Base-by-base conservation (phyloP, 1,284 basidiomycete genomes). In the Mycena citricolor region DNA sequence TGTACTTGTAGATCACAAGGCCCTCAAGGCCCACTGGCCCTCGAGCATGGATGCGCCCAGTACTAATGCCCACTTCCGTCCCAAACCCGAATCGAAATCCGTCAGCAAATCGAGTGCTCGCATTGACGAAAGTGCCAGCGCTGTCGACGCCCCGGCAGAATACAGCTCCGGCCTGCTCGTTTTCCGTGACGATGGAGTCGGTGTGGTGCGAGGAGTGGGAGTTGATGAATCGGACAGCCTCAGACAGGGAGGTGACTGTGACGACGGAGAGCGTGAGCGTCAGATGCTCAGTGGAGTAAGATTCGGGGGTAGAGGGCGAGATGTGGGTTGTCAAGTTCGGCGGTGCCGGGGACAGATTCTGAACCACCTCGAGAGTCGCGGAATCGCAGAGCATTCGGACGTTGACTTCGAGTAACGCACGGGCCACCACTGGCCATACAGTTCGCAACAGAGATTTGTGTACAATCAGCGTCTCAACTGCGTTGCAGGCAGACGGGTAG, bases 51-150 rank as follows among this genome's bases (percentile, higher is more conserved):
- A 97, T 97, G 58, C 91, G 86, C 2, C 94, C 94, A 0, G 97
- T 99, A 61, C 86, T 90, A 61, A 99, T 97, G 8, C 97, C 97
- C 1, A 99, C 95, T 67, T 99, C 97, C 2, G 97, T 95, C 1
- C 97, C 97, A 54, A 97, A 91, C 0, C 97, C 97, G 65, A 94
- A 99, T 44, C 97, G 71, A 67, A 95, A 98, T 1, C 97, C 97
- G 65, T 99, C 97, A 0, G 94, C 89, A 60, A 99, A 99, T 34
- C 97, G 79, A 7, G 97, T 97, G 53, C 86, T 90, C 3, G 94
- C 91, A 58, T 99, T 99, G 52, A 97, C 80, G 59, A 90, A 99
- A 7, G 91, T 91, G 39, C 94, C 94, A 2, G 97, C 90, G 2
- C 86, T 90, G 64, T 95, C 93, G 20, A 99, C 84, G 2, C 89